A percentile compares a stretch with the other conserved stretches of the same genome.
Conservation (phyloP, 768 basidiomycete species). For the Mycena indigotica region DNA sequence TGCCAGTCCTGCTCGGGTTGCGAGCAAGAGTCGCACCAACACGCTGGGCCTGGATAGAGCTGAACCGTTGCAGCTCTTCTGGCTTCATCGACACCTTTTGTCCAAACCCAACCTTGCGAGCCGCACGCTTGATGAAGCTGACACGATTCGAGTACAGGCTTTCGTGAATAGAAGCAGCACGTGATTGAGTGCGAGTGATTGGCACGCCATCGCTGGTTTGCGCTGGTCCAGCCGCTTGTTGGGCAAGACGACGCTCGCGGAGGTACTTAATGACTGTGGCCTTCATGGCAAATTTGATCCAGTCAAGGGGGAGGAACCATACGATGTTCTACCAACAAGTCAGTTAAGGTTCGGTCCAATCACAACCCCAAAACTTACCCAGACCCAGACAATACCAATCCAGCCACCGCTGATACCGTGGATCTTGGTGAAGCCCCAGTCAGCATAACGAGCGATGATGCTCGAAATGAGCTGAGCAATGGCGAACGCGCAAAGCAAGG, state of each 20-base stretch:
- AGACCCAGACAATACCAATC: constrained; percentile 98
- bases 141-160: constrained; percentile 95
- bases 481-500: constrained; percentile 88
- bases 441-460: constrained; percentile 90
- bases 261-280: constrained; percentile 85
- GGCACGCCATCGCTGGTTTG: constrained; percentile 58
- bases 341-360: background rate
- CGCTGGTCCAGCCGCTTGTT: constrained; percentile 39
- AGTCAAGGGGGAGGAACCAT: constrained; percentile 95
- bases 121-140: constrained; percentile 87
- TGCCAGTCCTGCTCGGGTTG: constrained; percentile 64
- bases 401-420: constrained; percentile 82
- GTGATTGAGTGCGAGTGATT: constrained; percentile 84
- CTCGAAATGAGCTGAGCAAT: constrained; percentile 92
- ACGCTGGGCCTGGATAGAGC: constrained; percentile 79
- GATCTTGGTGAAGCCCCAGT: constrained; percentile 95
- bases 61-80: constrained; percentile 84
- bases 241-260: constrained; percentile 61
- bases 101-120: constrained; percentile 86
- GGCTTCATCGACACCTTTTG: constrained; percentile 78
- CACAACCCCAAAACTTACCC: constrained; percentile 74
- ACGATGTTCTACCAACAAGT: constrained; percentile 71
- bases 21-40: constrained; percentile 79
- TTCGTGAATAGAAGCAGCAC: constrained; percentile 87
- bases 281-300: constrained; percentile 97